Conservation (phyloP, 306 rosid genomes). For the Trifolium pratense region DNA sequence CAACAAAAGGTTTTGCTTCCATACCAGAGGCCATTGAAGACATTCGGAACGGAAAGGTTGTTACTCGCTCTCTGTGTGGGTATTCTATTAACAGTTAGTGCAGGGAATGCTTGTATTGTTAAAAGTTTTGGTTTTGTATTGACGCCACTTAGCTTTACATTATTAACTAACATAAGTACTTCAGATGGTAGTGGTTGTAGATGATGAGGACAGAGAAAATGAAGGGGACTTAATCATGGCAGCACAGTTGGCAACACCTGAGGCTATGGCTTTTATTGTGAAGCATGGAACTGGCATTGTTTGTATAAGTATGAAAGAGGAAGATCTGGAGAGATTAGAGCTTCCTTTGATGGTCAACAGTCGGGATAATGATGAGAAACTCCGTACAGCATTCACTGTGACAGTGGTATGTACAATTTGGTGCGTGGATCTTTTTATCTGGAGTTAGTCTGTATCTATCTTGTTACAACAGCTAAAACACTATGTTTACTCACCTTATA, state of each 20-base stretch:
- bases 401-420: conserved; percentile 73
- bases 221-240: conserved; percentile 95
- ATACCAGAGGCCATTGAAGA: conserved; percentile 80
- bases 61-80: conserved; percentile 19
- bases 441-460: conserved; percentile 44
- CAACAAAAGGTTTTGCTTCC: conserved; percentile 80
- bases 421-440: conserved; percentile 20
- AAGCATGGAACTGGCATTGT: conserved; percentile 90
- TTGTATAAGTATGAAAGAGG: conserved; percentile 81
- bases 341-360: conserved; percentile 86
- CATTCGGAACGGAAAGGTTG: conserved; percentile 82
- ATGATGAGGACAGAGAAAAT: conserved; percentile 90
- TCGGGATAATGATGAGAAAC: conserved; percentile 73
- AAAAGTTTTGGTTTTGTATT: conserved; percentile 8
- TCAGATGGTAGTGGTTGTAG: conserved; percentile 87
- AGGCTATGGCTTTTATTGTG: conserved; percentile 95
- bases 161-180: conserved; percentile 33
- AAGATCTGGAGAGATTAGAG: conserved; percentile 78
- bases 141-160: conserved; percentile 23
- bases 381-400: conserved; percentile 80
- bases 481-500: neutral
- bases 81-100: conserved; percentile 13
- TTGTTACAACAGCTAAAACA: conserved; percentile 27
- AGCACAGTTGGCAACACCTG: conserved; percentile 79
- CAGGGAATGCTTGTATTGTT: conserved; percentile 12